Conservation (phyloP, 345 rosid species). For the Cardiospermum halicacabum region DNA sequence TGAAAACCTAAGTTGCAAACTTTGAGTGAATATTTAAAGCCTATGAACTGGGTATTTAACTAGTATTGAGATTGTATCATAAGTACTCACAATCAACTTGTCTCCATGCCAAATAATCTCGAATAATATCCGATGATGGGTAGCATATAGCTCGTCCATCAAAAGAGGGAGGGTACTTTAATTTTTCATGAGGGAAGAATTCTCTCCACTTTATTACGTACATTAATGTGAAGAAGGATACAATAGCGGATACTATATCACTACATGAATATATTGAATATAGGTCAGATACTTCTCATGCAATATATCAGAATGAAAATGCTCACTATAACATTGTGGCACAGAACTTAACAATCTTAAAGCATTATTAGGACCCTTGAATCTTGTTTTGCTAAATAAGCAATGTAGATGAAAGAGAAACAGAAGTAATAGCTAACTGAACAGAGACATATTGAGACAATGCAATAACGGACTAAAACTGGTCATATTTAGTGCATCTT, state of each 20-base stretch:
- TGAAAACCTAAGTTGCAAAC: neutral
- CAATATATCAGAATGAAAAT: neutral
- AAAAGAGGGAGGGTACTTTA: constrained; percentile 70
- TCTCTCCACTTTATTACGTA: constrained; percentile 69
- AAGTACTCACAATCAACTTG: constrained; percentile 90
- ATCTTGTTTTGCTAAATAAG: neutral
- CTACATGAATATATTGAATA: constrained; percentile 29
- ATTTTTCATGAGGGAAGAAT: constrained; percentile 64
- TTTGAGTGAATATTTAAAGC: neutral
- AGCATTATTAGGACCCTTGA: neutral
- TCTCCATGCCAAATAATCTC: constrained; percentile 88
- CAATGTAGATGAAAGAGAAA: neutral
- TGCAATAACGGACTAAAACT: no score
- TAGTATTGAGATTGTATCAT: neutral
- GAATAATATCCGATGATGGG: constrained; percentile 70
- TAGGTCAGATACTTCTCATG: constrained; percentile 1
- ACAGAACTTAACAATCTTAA: neutral
- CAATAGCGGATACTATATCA: constrained; percentile 50
- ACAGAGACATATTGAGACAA: neutral
- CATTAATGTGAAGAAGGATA: constrained; percentile 68
- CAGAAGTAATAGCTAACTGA: neutral
- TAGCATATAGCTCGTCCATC: constrained; percentile 92
- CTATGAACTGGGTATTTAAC: neutral
- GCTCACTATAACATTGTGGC: neutral
- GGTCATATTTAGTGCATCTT: neutral